phyloP scores from a whole-genome alignment of 1,139 yeast genomes.

The Pichia sp. region DNA sequence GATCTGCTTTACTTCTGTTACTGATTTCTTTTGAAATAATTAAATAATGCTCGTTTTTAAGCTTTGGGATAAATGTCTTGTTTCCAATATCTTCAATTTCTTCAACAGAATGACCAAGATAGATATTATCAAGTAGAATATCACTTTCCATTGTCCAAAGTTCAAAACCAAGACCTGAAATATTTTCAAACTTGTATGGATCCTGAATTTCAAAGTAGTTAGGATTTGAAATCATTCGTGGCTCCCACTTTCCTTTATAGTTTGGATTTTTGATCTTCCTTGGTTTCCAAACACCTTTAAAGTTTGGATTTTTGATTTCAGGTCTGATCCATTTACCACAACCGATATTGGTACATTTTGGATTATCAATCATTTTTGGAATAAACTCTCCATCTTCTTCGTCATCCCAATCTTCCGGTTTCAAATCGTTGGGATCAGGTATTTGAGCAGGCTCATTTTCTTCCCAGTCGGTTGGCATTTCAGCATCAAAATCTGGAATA shows the following conservation, averaged over 20 bases:
- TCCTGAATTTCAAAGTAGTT: constrained; percentile 41
- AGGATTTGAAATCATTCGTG: constrained; percentile 61
- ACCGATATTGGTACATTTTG: constrained; percentile 60
- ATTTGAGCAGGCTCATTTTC: constrained; percentile 52
- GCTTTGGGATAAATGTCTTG: constrained; percentile 58
- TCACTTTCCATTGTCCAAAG: constrained; percentile 81
- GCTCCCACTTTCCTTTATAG: constrained; percentile 76
- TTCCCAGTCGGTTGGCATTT: constrained; percentile 73
- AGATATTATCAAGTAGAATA: constrained; percentile 73
- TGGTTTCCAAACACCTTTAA: constrained; percentile 71
- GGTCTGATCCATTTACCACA: constrained; percentile 77
- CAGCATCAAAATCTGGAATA: constrained; percentile 59
- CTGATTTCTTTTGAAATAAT: constrained; percentile 32
- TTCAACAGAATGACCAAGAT: constrained; percentile 68
- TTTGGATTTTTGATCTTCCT: constrained; percentile 64
- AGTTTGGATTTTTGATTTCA: constrained; percentile 54
- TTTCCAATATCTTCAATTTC: constrained; percentile 86
- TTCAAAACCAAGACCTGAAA: constrained; percentile 84
- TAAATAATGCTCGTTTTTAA: constrained; percentile 42
- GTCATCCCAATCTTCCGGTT: constrained; percentile 79
- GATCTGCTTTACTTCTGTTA: constrained; percentile 21
- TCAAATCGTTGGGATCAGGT: constrained; percentile 53
- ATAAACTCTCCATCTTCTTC: constrained; percentile 82
- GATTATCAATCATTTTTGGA: constrained; percentile 63
- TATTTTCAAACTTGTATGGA: constrained; percentile 57